phyloP scores from a whole-genome alignment of 1,139 yeast genomes.

The Diutina rugosa region DNA sequence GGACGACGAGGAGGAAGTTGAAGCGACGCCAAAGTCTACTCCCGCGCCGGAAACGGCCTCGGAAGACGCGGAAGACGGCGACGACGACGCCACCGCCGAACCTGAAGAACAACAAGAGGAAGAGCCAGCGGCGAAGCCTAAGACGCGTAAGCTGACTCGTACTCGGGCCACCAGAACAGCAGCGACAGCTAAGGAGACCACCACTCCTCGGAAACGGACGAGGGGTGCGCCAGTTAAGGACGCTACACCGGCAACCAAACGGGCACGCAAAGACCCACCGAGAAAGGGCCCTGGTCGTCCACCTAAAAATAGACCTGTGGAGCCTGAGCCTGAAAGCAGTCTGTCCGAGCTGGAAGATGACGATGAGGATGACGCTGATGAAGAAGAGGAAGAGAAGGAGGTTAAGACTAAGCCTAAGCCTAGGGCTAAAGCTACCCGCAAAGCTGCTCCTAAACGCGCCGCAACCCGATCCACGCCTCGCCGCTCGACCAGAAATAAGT shows the following conservation, averaged over 20 bases:
- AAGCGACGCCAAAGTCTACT: neutral
- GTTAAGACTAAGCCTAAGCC: neutral
- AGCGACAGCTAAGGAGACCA: neutral
- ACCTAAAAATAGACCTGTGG: neutral
- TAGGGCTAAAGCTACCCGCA: neutral
- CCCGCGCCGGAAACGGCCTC: neutral
- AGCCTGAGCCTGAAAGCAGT: neutral
- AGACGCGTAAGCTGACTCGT: neutral
- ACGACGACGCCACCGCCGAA: neutral
- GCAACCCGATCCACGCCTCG: neutral
- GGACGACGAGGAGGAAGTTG: neutral
- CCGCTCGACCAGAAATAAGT: neutral
- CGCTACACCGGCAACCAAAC: neutral
- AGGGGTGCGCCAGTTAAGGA: neutral
- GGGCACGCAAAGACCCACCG: neutral
- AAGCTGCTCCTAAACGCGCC: neutral
- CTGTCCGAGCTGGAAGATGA: neutral
- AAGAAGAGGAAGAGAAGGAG: neutral
- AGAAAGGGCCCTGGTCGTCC: neutral
- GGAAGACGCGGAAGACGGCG: neutral
- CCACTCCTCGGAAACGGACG: neutral
- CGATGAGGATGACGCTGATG: neutral
- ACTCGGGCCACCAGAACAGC: neutral
- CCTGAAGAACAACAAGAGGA: neutral
- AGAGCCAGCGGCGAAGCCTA: neutral